Evolutionary conservation across 805 yeast genomes (phyloP), one percentile per base, ranked within the genome.

Genomic region (Cyberlindnera japonica): DNA sequence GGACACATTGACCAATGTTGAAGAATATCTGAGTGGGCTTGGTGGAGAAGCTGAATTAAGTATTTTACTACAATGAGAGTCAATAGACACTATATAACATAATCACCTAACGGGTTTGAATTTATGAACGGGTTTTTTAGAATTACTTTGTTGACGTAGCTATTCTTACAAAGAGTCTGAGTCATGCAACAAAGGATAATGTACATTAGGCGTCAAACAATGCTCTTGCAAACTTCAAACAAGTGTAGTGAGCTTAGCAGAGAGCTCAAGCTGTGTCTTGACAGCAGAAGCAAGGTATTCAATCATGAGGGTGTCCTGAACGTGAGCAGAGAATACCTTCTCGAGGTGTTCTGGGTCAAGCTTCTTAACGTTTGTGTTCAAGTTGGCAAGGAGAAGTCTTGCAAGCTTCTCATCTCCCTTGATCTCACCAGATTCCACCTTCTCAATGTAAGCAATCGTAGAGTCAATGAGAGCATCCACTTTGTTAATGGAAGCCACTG

Each of bases 251-350:
- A 86, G 72, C 61, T 84, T 79, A 35, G 88, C 79, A 55, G 88
- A 78, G 57, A 83, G 71, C 60, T 83, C 90, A 49, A 86, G 73
- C 67, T 88, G 96, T 48, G 88, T 83, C 67, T 83, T 85, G 53
- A 88, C 79, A 40, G 93, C 84, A 51, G 82, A 79, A 42, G 95
- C 82, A 63, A 88, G 72, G 59, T 82, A 84, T 59, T 85, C 91
- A 48, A 88, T 75, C 79, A 87, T 77, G 46, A 84, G 71, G 31
- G 87, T 79, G 55, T 88, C 95, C 62, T 85, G 88, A 58, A 81
- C 70, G 60, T 85, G 89, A 26, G 75, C 71, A 58, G 77, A 78
- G 71, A 86, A 79, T 47, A 79, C 72, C 48, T 70, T 63, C 57
- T 75, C 77, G 53, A 83, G 69, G 37, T 71, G 71, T 33, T 74